phyloP scores from a whole-genome alignment of 169 alveolate genomes.

The Eimeria zaria region DNA sequence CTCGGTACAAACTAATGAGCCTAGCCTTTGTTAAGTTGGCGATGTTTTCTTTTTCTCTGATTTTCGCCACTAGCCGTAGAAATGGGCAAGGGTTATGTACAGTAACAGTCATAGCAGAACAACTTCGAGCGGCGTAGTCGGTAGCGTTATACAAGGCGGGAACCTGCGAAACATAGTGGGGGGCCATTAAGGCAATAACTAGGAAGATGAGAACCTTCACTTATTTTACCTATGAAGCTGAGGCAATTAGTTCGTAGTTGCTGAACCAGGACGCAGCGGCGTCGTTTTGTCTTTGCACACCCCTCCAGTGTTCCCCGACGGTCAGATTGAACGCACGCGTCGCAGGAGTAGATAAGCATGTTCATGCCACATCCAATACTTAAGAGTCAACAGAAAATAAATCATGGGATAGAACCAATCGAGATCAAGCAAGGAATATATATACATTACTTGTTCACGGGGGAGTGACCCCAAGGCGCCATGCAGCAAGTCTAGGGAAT shows the following conservation, averaged over 20 bases:
- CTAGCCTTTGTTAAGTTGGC: background rate
- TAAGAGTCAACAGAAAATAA: background rate
- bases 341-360: background rate
- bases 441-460: background rate
- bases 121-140: background rate
- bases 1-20: background rate
- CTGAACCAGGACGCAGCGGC: background rate
- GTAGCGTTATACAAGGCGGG: background rate
- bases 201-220: background rate
- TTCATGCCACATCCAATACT: background rate
- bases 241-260: background rate
- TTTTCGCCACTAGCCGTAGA: background rate
- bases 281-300: background rate
- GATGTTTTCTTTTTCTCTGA: background rate
- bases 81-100: background rate
- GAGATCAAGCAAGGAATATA: background rate
- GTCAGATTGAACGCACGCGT: background rate
- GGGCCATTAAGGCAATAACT: background rate
- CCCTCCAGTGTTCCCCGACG: background rate
- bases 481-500: background rate
- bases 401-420: background rate
- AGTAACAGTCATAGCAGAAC: background rate
- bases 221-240: background rate
- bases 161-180: background rate
- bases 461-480: background rate